phyloP scores from a whole-genome alignment of 345 rosid genomes.

The Camelina laxa region DNA sequence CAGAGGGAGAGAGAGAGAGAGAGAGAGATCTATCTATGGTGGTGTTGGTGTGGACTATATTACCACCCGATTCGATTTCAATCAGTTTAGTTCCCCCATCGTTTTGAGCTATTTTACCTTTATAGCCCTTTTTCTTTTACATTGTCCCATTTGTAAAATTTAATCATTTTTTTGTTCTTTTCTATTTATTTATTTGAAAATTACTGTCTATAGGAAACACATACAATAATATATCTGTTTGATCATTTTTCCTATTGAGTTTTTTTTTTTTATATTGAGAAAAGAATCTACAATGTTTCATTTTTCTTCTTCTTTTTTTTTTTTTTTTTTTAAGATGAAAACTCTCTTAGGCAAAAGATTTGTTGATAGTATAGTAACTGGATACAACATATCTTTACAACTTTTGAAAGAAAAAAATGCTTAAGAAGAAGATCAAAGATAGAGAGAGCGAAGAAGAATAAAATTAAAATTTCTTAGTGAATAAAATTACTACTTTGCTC shows the following conservation, averaged over 20 bases:
- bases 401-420: no score
- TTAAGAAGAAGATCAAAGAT: no score
- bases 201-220: no score
- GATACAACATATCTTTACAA: no score
- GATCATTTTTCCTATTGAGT: not conserved
- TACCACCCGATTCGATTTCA: not conserved
- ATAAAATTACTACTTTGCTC: not conserved
- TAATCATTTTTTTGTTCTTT: no score
- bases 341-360: not conserved
- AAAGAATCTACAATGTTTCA: not conserved
- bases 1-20: no score
- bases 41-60: not conserved
- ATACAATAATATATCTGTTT: no score
- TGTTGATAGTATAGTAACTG: no score
- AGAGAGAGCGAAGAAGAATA: not conserved
- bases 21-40: not conserved
- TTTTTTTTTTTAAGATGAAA: not conserved
- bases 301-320: no score
- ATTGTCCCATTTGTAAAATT: not conserved
- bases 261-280: no score
- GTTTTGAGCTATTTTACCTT: not conserved
- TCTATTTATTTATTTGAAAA: no score
- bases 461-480: no score
- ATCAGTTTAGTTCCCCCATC: not conserved
- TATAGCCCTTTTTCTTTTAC: not conserved